Conservation (phyloP, 768 basidiomycete species). For the Megacollybia marginata region DNA sequence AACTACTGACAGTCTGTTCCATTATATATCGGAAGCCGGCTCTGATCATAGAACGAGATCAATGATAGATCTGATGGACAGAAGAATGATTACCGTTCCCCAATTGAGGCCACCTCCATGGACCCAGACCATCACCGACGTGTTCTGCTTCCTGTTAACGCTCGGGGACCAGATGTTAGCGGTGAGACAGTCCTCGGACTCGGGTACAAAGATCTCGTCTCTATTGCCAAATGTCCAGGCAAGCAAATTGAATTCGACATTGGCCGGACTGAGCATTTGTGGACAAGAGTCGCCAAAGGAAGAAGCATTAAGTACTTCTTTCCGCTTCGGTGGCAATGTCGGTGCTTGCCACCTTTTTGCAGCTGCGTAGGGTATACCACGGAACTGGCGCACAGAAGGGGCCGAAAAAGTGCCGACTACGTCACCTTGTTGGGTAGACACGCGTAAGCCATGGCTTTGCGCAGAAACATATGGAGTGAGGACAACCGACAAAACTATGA, state of each 20-base stretch:
- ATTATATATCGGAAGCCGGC: not conserved
- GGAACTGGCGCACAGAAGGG: not conserved
- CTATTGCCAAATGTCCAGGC: not conserved
- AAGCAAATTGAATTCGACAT: too few species aligned
- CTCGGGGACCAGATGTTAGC: conserved; percentile 33
- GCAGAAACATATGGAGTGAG: too few species aligned
- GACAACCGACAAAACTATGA: too few species aligned
- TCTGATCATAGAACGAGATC: not conserved
- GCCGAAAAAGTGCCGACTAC: not conserved
- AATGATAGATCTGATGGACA: not conserved
- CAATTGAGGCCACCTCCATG: conserved; percentile 11
- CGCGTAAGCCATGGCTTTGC: not conserved
- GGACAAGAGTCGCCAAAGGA: too few species aligned
- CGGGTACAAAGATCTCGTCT: conserved; percentile 14
- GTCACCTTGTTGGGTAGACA: not conserved
- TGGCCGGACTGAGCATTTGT: not conserved
- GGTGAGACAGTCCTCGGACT: conserved; percentile 28
- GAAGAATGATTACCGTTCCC: not conserved
- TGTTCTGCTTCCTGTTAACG: conserved; percentile 20
- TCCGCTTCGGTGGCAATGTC: not conserved
- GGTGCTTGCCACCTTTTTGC: not conserved
- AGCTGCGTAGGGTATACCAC: not conserved
- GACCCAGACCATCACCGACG: conserved; percentile 20
- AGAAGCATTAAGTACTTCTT: not conserved
- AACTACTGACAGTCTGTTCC: not conserved